Conservation (phyloP, 306 rosid species). For the Psophocarpus tetragonolobus region DNA sequence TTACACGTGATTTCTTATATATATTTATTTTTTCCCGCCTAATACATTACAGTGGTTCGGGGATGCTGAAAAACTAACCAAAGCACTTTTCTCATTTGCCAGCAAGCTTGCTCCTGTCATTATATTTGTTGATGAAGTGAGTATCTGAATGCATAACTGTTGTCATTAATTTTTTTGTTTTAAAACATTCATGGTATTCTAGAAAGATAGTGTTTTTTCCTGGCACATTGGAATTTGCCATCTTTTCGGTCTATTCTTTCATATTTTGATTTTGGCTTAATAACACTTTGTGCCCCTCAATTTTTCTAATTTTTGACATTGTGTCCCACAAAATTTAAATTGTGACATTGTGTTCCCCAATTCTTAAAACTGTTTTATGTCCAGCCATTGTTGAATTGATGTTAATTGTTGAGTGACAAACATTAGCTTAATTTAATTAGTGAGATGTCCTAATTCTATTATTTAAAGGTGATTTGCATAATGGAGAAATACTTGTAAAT, state of each 20-base stretch:
- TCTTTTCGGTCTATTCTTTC: neutral
- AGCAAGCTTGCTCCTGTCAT: conserved; percentile 98
- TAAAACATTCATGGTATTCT: neutral
- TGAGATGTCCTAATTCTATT: too few species aligned
- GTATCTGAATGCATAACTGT: conserved; percentile 27
- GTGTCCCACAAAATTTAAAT: too few species aligned
- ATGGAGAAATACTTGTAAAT: too few species aligned
- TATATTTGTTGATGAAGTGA: conserved; percentile 94
- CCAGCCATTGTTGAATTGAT: too few species aligned
- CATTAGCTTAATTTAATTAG: too few species aligned
- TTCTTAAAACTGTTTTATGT: too few species aligned
- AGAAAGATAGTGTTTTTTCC: conserved; percentile 1
- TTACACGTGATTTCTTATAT: conserved; percentile 9
- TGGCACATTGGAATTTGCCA: neutral
- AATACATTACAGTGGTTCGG: conserved; percentile 99
- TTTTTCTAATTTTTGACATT: too few species aligned
- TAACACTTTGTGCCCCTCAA: too few species aligned
- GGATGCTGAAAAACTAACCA: conserved; percentile 98
- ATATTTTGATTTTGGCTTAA: neutral
- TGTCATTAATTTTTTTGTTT: conserved; percentile 18
- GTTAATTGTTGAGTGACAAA: too few species aligned
- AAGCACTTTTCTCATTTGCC: conserved; percentile 96
- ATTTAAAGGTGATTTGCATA: too few species aligned
- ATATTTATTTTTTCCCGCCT: conserved; percentile 33
- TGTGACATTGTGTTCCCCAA: too few species aligned